Evolutionary conservation across 345 rosid genomes (phyloP), one percentile per base, ranked within the genome.

Genomic region (Bruguiera parviflora): DNA sequence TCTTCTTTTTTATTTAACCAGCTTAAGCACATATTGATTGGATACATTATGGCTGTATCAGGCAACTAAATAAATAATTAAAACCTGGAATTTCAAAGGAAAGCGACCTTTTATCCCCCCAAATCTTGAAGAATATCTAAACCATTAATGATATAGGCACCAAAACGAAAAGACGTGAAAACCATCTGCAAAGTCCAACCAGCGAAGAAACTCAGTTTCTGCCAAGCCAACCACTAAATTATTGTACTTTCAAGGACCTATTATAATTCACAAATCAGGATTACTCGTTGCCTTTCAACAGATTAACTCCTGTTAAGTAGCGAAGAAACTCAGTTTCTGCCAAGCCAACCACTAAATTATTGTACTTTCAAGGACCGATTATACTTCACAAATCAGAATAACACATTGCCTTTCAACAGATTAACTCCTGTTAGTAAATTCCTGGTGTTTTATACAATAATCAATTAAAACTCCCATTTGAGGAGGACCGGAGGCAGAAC

Each of bases 21-120:
- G 19, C 49, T 43, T 13, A 37, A 47, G 24, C 4, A 58, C 73
- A 55, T 58, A 70, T 58, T 74, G 49, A 65, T 70, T 66, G 52
- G 33, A 28, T 28, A 32, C 52, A 66, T 22, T 60, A 43, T n/a
- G 58, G 53, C 60, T 56, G 61, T 20, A 68, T 75, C 70, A 74
- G 75, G 67, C 69, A 64, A 74, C 73, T 56, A 32, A 69, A 55
- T 39, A 81, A 78, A 76, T 82, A 75, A 82, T 78, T 84, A 82
- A 76, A 66, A 64, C 68, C 20, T 20, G 62, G 55, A 55, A 57
- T 35, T 68, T 58, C 58, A 68, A 24, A 53, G 43, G 71, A 69
- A 43, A 22, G 72, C 8, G 75, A 72, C 78, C 10, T 56, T 16
- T 71, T 66, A 63, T 60, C 79, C 67, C 49, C 69, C 13, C 13